Conservation (phyloP, 2,329 filamentous ascomycete genomes). For the Beauveria sp. region DNA sequence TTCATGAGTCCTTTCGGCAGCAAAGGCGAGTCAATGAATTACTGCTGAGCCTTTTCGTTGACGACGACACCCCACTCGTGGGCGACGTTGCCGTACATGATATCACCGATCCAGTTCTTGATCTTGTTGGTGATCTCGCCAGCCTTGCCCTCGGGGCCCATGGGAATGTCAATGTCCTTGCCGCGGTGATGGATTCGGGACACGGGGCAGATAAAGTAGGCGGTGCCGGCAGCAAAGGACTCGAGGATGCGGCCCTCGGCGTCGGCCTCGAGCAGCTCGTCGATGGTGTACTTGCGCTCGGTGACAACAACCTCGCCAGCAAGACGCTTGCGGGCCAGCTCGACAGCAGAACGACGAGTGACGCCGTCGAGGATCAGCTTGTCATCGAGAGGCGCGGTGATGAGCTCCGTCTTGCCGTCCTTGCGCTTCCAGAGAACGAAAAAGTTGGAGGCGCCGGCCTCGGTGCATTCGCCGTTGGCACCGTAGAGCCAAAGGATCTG, state of each 20-base stretch:
- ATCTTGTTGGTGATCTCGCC: constrained; percentile 52
- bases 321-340: constrained; percentile 60
- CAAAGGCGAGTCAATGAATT: constrained; percentile 12
- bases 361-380: constrained; percentile 82
- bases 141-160: constrained; percentile 41
- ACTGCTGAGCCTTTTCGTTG: constrained; percentile 43
- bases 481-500: constrained; percentile 96
- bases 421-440: constrained; percentile 67
- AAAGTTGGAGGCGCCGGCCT: constrained; percentile 89
- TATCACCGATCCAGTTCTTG: constrained; percentile 61
- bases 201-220: constrained; percentile 65
- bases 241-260: constrained; percentile 73
- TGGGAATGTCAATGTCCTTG: constrained; percentile 53
- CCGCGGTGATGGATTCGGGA: constrained; percentile 62
- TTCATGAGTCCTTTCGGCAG: neutral
- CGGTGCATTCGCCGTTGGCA: constrained; percentile 68
- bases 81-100: constrained; percentile 65
- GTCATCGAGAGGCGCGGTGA: constrained; percentile 78
- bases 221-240: constrained; percentile 80
- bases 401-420: constrained; percentile 51
- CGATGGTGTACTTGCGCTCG: constrained; percentile 76
- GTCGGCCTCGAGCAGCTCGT: constrained; percentile 64
- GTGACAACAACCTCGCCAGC: constrained; percentile 58
- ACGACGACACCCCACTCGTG: constrained; percentile 66
- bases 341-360: constrained; percentile 72